Conservation (phyloP, 225 moss, liverwort and hornwort genomes). For the Pleurozium schreberi region DNA sequence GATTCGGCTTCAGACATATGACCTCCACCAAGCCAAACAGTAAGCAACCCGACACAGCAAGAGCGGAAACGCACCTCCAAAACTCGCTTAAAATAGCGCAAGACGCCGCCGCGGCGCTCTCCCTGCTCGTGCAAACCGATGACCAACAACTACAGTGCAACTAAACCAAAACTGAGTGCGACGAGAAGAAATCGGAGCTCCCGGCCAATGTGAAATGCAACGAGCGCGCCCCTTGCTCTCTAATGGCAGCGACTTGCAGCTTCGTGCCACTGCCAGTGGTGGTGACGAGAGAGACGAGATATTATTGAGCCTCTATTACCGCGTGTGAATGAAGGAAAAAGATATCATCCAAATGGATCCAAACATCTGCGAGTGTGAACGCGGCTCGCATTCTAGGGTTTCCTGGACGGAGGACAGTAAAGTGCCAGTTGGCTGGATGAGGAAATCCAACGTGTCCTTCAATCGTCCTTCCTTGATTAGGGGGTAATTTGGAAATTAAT, state of each 20-base stretch:
- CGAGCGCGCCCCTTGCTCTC: not conserved
- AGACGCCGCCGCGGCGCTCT: not conserved
- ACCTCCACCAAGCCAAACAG: not conserved
- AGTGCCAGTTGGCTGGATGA: not conserved
- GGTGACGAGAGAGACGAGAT: not conserved
- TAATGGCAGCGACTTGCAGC: not conserved
- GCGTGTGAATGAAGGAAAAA: not conserved
- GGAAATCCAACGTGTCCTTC: not conserved
- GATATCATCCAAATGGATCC: not conserved
- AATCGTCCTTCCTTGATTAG: not conserved
- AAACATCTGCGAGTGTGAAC: not conserved
- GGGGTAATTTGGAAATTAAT: not conserved
- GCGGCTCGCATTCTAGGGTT: not conserved
- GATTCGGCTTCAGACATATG: not conserved
- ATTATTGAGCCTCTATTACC: not conserved
- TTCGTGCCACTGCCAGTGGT: not conserved
- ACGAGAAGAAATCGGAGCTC: not conserved
- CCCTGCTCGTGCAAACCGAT: not conserved
- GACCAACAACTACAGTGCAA: not conserved
- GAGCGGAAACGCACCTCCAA: not conserved
- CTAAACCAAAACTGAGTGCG: not conserved
- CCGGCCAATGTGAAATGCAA: not conserved
- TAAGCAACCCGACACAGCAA: not conserved
- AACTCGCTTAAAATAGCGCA: not conserved
- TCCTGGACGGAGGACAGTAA: not conserved